Evolutionary conservation across 768 basidiomycete species (phyloP), one percentile per base, ranked within the genome.

Genomic region (Kondoa subrosea): DNA sequence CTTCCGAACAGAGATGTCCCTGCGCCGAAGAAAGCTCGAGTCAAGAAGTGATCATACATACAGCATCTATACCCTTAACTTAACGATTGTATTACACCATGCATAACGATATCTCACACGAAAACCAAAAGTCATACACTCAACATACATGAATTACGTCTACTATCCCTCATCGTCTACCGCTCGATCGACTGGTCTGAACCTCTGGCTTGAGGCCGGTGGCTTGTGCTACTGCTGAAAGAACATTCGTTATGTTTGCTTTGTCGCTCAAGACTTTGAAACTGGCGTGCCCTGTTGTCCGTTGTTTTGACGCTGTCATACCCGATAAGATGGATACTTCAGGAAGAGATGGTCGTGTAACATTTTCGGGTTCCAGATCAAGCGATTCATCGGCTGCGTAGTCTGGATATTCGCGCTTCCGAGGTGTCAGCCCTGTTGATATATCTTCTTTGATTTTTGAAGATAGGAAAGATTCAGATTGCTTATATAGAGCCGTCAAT

Each of bases 401-500:
- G 40, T 50, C 21, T 50, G 68, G 68, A 40, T 64, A 31, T 15
- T 63, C 17, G 26, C 68, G 67, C 33, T 68, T 68, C 31, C 32
- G 34, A 2, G 68, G 68, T 15, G 68, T 68, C 34, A 29, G 29
- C 4, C 62, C 62, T 16, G 68, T 68, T 14, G 68, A 64, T 16
- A 56, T 27, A 30, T 68, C 65, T 32, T 26, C 33, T 16, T 33
- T 56, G 4, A 66, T 16, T 21, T 66, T 66, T 27, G 40, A 50
- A 16, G n/a, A 4, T 3, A 66, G 50, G 31, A 50, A 50, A 40
- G 4, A n/a, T 16, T 66, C 34, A 32, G 31, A 26, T 21, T n/a
- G 16, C 27, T 32, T 21, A 21, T 3, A 16, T 25, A 66, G 65
- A 16, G 21, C 12, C 34, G 3, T n/a, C 17, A 66, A 29, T 8